Evolutionary conservation across 2,329 filamentous ascomycete genomes (phyloP).

Genomic region (Nakataea oryzae): DNA sequence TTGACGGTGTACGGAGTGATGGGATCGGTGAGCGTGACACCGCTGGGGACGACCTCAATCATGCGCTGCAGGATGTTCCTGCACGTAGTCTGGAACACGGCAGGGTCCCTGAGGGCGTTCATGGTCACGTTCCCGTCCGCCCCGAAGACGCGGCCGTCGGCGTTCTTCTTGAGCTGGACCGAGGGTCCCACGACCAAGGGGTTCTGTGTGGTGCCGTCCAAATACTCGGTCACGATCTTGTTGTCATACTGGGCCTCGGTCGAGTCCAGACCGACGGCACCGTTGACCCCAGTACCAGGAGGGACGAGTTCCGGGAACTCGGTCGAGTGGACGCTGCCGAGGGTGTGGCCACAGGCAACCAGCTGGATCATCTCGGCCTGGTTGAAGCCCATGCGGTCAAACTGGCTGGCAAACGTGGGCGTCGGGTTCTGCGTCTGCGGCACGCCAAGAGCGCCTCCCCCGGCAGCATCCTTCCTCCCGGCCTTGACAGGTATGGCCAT

Average conservation of each 20-base stretch:
- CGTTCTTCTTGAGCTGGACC: conserved; percentile 30
- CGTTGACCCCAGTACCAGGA: conserved; percentile 28
- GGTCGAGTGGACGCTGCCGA: conserved; percentile 46
- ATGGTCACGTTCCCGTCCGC: conserved; percentile 46
- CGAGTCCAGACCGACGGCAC: conserved; percentile 34
- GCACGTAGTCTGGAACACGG: conserved; percentile 36
- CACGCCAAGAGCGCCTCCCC: conserved; percentile 35
- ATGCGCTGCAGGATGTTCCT: conserved; percentile 43
- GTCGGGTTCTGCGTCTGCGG: conserved; percentile 47
- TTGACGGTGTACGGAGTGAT: conserved; percentile 49
- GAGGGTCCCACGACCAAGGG: conserved; percentile 44
- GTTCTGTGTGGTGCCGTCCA: conserved; percentile 40
- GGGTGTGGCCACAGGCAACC: conserved; percentile 49
- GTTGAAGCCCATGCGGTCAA: conserved; percentile 46
- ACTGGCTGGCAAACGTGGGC: conserved; percentile 41
- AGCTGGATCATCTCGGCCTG: conserved; percentile 48
- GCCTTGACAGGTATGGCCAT: conserved; percentile 40
- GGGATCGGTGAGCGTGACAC: conserved; percentile 37
- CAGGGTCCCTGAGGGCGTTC: conserved; percentile 29
- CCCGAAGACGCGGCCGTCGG: conserved; percentile 46
- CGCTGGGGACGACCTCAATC: conserved; percentile 48
- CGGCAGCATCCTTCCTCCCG: conserved; percentile 43
- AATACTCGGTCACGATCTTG: conserved; percentile 44
- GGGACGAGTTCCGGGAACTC: conserved; percentile 44
- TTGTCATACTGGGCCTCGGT: conserved; percentile 42